phyloP scores from a whole-genome alignment of 257 asterid species.

The Ballota nigra region DNA sequence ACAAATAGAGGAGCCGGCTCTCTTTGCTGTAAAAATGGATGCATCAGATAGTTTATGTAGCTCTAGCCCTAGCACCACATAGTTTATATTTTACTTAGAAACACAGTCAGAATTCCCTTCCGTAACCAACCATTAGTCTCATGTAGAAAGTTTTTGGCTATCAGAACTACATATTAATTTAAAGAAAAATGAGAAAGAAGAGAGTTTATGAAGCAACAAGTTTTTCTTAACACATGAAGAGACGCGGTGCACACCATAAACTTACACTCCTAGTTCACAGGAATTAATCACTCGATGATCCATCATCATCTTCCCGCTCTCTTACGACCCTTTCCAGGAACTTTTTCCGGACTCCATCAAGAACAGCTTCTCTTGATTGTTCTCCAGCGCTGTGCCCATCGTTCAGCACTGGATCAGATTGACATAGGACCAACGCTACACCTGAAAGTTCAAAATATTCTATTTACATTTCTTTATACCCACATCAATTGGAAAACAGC shows the following conservation, averaged over 20 bases:
- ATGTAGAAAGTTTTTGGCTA: neutral
- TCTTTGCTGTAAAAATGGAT: neutral
- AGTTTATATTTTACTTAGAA: neutral
- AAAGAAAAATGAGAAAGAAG: too few species aligned
- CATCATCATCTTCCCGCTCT: conserved; percentile 80
- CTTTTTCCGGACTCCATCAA: conserved; percentile 75
- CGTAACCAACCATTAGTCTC: neutral
- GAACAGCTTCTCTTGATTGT: conserved; percentile 72
- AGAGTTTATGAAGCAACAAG: neutral
- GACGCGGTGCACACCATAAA: neutral
- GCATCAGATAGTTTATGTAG: neutral
- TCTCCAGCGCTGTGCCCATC: conserved; percentile 76
- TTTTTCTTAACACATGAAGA: neutral
- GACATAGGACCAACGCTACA: conserved; percentile 85
- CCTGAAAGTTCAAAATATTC: conserved; percentile 40
- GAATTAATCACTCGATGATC: conserved; percentile 70
- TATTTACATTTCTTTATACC: neutral
- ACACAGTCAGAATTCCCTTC: neutral
- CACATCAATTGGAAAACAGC: neutral
- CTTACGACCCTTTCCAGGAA: conserved; percentile 79
- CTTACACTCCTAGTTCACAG: neutral
- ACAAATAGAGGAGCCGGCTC: neutral
- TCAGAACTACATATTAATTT: neutral
- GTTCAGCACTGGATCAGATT: conserved; percentile 77
- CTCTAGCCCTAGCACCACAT: neutral